Base-by-base conservation (phyloP, 805 yeast genomes). In the Torulaspora microellipsoides region DNA sequence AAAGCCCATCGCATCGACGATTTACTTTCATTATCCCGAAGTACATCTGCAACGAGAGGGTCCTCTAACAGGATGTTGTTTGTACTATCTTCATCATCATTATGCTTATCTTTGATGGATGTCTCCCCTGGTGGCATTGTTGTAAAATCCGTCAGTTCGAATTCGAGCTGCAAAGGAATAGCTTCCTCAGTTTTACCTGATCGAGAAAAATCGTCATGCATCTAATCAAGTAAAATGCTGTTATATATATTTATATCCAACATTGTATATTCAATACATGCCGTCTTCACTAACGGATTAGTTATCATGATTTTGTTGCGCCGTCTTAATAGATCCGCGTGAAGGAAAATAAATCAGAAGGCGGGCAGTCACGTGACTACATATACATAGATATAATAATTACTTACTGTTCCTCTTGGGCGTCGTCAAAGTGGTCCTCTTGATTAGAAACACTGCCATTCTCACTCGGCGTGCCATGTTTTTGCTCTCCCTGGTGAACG, bases 1-100 rank as follows among this genome's bases (percentile, higher is more conserved):
- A 90, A 89, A 4, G 97, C 97, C 87, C 84, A 84, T 45, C 75
- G 77, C 74, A 90, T 72, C 32, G 72, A 75, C 2, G 85, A 78
- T 52, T 77, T 78, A 31, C 58, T 55, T 13, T 52, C 56, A n/a
- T 55, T 55, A 8, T 63, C 64, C 12, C 47, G 38, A 13, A 46
- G 30, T 28, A 50, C 38, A 8, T 43, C 38, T 15, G 33, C 25
- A 6, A 49, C 48, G 7, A 44, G 27, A 27, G 39, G 39, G 32
- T 38, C 41, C 20, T 31, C 46, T 15, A 29, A 5, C n/a, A 32
- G 15, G 4, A 15, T 32, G 2, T 34, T 39, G 25, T 34, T 34
- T 3, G 23, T 11, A 27, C 10, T 25, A 10, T 34, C 43, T 8
- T 13, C 25, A 25, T 32, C 27, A 14, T 37, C 27, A 3, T 40